A percentile compares a stretch with the other conserved stretches of the same genome.
Conservation (phyloP, 2,329 filamentous ascomycete genomes). For the Fusarium solani-melongenae region DNA sequence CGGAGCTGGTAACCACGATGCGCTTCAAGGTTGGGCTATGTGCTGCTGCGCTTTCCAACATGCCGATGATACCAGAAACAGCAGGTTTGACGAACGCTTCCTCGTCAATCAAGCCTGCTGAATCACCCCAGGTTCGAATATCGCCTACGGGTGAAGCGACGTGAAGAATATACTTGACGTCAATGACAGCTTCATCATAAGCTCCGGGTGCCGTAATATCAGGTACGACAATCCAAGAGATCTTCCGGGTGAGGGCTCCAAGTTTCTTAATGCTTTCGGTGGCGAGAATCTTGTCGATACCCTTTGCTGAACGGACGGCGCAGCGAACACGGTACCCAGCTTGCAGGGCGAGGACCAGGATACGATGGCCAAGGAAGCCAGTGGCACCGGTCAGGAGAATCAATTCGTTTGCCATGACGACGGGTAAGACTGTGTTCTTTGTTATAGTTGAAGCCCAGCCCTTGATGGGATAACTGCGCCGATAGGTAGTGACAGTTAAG, state of each 20-base stretch:
- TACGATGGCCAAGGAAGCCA: slow-evolving; percentile 2
- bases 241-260: background rate
- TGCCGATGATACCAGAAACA: background rate
- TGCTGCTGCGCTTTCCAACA: slow-evolving; percentile 3
- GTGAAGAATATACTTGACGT: background rate
- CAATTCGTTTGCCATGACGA: background rate
- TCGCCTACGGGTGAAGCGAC: background rate
- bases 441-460: no score
- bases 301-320: slow-evolving; percentile 25
- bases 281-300: background rate
- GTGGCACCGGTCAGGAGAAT: slow-evolving; percentile 12
- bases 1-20: slow-evolving; percentile 1
- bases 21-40: background rate
- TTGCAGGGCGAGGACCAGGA: background rate
- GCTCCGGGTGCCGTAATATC: background rate
- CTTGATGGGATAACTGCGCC: no score
- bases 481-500: no score
- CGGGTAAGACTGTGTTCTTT: no score
- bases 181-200: background rate
- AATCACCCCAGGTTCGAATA: background rate
- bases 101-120: background rate
- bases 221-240: background rate
- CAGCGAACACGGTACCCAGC: slow-evolving; percentile 7
- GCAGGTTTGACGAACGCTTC: background rate
- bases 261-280: background rate